Percentiles rank a stretch among this genome's conserved stretches.
Evolutionary conservation across 2,329 filamentous ascomycete species (phyloP).

Genomic region (Paracoccidioides brasiliensis): DNA sequence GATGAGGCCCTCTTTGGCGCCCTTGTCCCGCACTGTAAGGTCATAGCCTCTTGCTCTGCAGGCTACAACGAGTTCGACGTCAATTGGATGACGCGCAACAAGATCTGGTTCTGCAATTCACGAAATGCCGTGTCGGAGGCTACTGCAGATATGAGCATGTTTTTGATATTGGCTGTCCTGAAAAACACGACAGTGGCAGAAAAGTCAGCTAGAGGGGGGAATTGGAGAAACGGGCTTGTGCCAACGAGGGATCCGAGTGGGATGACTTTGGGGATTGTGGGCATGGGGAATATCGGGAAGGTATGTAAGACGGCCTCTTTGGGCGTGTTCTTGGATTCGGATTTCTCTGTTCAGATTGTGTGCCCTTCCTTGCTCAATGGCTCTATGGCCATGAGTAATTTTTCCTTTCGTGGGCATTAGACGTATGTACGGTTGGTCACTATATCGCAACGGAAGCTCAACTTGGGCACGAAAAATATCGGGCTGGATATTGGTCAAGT

Average conservation of each 20-base stretch:
- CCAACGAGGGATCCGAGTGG: slow-evolving; percentile 33
- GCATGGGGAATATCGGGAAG: slow-evolving; percentile 38
- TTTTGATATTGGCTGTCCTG: slow-evolving; percentile 34
- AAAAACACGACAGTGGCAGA: slow-evolving; percentile 35
- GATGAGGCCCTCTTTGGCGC: slow-evolving; percentile 32
- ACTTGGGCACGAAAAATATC: too few relatives aligned
- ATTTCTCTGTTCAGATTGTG: too few relatives aligned
- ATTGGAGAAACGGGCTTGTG: slow-evolving; percentile 25
- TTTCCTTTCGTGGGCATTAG: neutral
- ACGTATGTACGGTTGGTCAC: neutral
- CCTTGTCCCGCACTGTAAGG: slow-evolving; percentile 32
- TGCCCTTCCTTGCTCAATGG: neutral
- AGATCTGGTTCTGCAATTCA: slow-evolving; percentile 43
- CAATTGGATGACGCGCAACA: slow-evolving; percentile 29
- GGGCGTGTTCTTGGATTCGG: too few relatives aligned
- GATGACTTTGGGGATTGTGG: slow-evolving; percentile 36
- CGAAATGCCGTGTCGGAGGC: slow-evolving; percentile 42
- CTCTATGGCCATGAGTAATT: neutral
- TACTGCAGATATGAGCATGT: slow-evolving; percentile 40
- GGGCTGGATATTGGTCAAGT: too few relatives aligned
- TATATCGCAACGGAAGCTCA: too few relatives aligned
- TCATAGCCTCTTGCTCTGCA: slow-evolving; percentile 36
- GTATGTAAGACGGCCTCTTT: slow-evolving; percentile 9
- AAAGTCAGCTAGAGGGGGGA: slow-evolving; percentile 23
- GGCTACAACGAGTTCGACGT: slow-evolving; percentile 39